phyloP scores from a whole-genome alignment of 192 early-diverging fungal species.

The Umbelopsis vinacea region DNA sequence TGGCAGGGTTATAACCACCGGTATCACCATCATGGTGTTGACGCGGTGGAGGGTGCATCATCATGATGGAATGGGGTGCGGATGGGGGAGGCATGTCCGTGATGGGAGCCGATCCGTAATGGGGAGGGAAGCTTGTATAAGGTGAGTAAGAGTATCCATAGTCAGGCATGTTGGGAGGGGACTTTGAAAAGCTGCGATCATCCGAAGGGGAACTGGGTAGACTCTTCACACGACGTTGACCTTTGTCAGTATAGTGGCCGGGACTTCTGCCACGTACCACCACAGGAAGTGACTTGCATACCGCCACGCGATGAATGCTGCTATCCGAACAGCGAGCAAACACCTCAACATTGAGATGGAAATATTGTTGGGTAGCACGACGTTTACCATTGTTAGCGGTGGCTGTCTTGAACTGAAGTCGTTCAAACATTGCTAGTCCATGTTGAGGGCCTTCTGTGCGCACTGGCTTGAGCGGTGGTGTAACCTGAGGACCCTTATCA shows the following conservation, averaged over 20 bases:
- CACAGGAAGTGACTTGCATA: constrained; percentile 70
- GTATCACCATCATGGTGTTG: background rate
- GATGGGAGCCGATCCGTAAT: constrained; percentile 1
- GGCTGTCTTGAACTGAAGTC: constrained; percentile 93
- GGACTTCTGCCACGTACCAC: constrained; percentile 90
- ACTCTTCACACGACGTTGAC: constrained; percentile 6
- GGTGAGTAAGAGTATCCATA: constrained; percentile 21
- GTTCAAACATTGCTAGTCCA: constrained; percentile 75
- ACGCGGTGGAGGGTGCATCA: constrained; percentile 4
- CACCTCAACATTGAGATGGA: constrained; percentile 73
- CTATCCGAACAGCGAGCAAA: constrained; percentile 69
- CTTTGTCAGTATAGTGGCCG: constrained; percentile 78
- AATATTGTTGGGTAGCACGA: constrained; percentile 90
- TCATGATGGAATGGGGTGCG: constrained; percentile 2
- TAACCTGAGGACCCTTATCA: constrained; percentile 90
- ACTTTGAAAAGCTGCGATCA: constrained; percentile 16
- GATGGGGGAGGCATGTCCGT: constrained; percentile 15
- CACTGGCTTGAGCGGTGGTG: constrained; percentile 60
- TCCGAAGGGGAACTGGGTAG: constrained; percentile 7
- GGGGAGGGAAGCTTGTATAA: constrained; percentile 3
- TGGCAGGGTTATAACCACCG: constrained; percentile 7
- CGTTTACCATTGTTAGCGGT: constrained; percentile 93
- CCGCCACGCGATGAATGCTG: constrained; percentile 57
- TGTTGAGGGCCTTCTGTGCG: constrained; percentile 63
- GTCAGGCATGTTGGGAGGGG: constrained; percentile 15